Evolutionary conservation across 2,329 filamentous ascomycete genomes (phyloP).

Genomic region (Phialemonium atrogriseum): DNA sequence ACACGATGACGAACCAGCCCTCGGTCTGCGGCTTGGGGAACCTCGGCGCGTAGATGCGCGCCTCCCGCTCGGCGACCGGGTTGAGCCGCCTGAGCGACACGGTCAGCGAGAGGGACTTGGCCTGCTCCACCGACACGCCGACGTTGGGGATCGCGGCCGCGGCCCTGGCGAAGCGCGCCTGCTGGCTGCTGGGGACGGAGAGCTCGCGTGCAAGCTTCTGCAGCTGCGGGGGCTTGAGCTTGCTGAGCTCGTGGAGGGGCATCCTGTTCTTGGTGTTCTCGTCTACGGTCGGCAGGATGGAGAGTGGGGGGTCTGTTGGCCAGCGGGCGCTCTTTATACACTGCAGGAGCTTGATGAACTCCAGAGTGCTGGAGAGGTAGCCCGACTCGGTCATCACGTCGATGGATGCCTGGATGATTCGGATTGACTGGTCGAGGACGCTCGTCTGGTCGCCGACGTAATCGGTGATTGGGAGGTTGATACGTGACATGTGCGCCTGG

Average conservation of each 20-base stretch:
- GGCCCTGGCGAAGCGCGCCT: slow-evolving; percentile 47
- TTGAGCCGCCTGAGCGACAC: slow-evolving; percentile 62
- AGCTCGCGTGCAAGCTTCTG: slow-evolving; percentile 41
- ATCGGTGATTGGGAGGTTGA: slow-evolving; percentile 89
- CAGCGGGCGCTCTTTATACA: slow-evolving; percentile 89
- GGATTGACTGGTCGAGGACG: slow-evolving; percentile 91
- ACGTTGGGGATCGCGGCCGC: slow-evolving; percentile 62
- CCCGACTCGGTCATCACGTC: slow-evolving; percentile 91
- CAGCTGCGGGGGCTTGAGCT: slow-evolving; percentile 24
- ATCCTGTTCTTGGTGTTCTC: slow-evolving; percentile 32
- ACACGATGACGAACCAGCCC: slow-evolving; percentile 81
- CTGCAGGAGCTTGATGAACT: slow-evolving; percentile 81
- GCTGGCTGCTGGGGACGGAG: slow-evolving; percentile 34
- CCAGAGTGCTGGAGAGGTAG: slow-evolving; percentile 64
- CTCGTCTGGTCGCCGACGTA: slow-evolving; percentile 90
- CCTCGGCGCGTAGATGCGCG: slow-evolving; percentile 73
- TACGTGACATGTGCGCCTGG: slow-evolving; percentile 89
- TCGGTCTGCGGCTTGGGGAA: slow-evolving; percentile 95
- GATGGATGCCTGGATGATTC: slow-evolving; percentile 91
- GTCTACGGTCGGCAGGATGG: slow-evolving; percentile 69
- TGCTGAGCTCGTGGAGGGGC: slow-evolving; percentile 33
- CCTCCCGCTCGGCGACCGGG: slow-evolving; percentile 53
- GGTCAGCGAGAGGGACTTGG: slow-evolving; percentile 55
- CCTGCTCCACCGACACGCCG: slow-evolving; percentile 48
- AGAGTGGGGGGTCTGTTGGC: slow-evolving; percentile 72